Percentiles rank a stretch among this genome's conserved stretches.
These are phyloP conservation scores for Botryosphaeria dothidea DNA, from an alignment of 2,329 filamentous ascomycete species.

Conservation along the genomic window DNA sequence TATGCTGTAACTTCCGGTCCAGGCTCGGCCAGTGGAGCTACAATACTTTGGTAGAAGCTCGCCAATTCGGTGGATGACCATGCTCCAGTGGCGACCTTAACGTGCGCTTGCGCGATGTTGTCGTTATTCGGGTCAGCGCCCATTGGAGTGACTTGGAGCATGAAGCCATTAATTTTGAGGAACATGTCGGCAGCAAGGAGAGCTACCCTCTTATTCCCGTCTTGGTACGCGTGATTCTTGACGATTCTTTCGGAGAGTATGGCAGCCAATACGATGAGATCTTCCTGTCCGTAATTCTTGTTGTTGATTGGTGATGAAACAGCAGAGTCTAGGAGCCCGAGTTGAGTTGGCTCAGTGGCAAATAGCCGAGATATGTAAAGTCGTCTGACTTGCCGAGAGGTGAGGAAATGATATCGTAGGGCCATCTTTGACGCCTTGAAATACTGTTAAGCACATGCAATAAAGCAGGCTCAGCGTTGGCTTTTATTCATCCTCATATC, in stretches of 20 bases:
- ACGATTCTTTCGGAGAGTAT: constrained; percentile 32
- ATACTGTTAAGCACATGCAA: no score
- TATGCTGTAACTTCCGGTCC: neutral
- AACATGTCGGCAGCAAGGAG: constrained; percentile 34
- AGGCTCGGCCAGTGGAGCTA: neutral
- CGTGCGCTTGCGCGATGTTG: constrained; percentile 17
- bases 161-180: constrained; percentile 31
- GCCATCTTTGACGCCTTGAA: no score
- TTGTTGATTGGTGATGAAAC: constrained; percentile 30
- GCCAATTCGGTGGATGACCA: constrained; percentile 21
- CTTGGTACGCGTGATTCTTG: constrained; percentile 34
- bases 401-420: constrained; percentile 18
- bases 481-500: no score
- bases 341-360: constrained; percentile 22
- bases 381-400: constrained; percentile 14
- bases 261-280: constrained; percentile 31
- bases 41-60: constrained; percentile 19
- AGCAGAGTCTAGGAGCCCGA: constrained; percentile 29
- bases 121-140: neutral
- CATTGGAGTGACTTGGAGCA: constrained; percentile 23
- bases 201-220: constrained; percentile 35
- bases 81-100: constrained; percentile 20
- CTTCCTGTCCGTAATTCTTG: constrained; percentile 28
- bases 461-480: no score
- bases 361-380: constrained; percentile 16